Evolutionary conservation across 1,284 basidiomycete species (phyloP).

Genomic region (Cryptococcus neoformans): DNA sequence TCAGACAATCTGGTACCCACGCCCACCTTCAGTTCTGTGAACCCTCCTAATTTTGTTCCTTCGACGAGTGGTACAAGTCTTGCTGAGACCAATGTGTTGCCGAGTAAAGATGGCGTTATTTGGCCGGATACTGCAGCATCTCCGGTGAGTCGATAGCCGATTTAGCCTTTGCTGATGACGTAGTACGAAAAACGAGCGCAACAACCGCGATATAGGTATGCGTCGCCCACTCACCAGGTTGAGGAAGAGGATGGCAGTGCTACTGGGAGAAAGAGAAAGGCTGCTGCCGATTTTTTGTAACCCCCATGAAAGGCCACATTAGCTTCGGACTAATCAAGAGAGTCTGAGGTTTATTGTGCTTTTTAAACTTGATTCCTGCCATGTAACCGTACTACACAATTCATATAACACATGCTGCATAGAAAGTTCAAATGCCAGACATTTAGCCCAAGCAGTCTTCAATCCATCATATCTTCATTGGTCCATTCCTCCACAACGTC

Average conservation of each 20-base stretch:
- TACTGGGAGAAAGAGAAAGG: conserved; percentile 43
- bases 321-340: no score
- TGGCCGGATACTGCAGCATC: conserved; percentile 47
- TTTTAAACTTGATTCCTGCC: no score
- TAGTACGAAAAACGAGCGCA: conserved; percentile 67
- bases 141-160: conserved; percentile 28
- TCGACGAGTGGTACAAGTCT: not conserved
- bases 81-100: conserved; percentile 19
- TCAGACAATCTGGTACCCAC: conserved; percentile 6
- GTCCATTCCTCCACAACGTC: conserved; percentile 67
- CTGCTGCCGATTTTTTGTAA: conserved; percentile 50
- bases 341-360: no score
- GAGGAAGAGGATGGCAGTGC: conserved; percentile 20
- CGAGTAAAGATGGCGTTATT: conserved; percentile 48
- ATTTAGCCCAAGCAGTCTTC: no score
- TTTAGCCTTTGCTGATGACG: not conserved
- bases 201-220: conserved; percentile 66
- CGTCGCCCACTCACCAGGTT: conserved; percentile 37
- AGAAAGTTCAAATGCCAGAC: no score
- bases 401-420: no score
- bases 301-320: not conserved
- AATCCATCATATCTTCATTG: conserved; percentile 13
- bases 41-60: conserved; percentile 16
- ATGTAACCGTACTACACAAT: no score
- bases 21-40: no score